A percentile compares a stretch with the other conserved stretches of the same genome.
Evolutionary conservation across 306 rosid species (phyloP).

Genomic region (Urtica urens): DNA sequence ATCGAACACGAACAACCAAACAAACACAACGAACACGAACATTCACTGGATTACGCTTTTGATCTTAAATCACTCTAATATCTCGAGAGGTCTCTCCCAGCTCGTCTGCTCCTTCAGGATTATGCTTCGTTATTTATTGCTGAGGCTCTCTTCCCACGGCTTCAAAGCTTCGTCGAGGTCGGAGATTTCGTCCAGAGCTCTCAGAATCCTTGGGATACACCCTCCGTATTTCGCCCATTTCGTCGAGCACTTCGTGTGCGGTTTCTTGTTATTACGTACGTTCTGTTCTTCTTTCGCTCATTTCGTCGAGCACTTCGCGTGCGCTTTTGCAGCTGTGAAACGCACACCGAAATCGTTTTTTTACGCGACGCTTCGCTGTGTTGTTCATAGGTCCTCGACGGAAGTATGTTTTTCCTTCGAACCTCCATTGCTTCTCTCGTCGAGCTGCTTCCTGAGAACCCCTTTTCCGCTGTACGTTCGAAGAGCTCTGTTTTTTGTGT

Average conservation of each 20-base stretch:
- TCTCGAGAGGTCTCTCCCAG: constrained; percentile 53
- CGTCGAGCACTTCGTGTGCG: constrained; percentile 54
- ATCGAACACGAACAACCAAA: no score
- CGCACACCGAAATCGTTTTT: constrained; percentile 17
- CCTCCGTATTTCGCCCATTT: constrained; percentile 51
- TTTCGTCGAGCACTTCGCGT: constrained; percentile 45
- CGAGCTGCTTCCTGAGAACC: constrained; percentile 12
- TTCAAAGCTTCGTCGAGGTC: constrained; percentile 55
- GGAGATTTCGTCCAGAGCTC: constrained; percentile 36
- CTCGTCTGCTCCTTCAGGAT: constrained; percentile 57
- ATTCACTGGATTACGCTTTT: no score
- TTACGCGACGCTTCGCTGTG: constrained; percentile 4
- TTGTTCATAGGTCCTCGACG: no score
- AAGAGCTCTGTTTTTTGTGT: constrained; percentile 14
- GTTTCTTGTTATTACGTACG: no score
- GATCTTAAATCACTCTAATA: constrained; percentile 64
- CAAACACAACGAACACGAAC: no score
- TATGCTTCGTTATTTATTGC: constrained; percentile 52
- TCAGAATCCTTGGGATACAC: constrained; percentile 45
- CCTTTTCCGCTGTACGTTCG: constrained; percentile 19
- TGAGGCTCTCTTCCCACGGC: constrained; percentile 45
- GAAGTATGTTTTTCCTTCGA: no score
- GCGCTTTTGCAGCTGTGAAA: constrained; percentile 5
- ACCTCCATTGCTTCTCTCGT: neutral
- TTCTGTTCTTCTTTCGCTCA: constrained; percentile 39